Percentiles rank a stretch among this genome's conserved stretches.
These are phyloP conservation scores for Meyerozyma guilliermondii DNA, from an alignment of 1,139 yeast genomes.

Conservation along the genomic window DNA sequence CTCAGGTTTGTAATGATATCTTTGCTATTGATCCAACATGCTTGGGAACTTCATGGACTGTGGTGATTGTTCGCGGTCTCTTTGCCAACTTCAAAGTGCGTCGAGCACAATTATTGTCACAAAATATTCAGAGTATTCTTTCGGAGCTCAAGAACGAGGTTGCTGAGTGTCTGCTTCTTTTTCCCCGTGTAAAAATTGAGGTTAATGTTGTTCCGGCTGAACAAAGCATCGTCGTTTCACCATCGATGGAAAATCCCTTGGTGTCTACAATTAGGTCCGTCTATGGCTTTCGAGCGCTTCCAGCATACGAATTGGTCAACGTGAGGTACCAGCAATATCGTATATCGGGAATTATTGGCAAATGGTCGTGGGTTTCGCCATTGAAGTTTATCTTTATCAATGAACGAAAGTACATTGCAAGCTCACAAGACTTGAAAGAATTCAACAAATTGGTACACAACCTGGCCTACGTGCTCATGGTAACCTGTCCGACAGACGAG, in stretches of 20 bases:
- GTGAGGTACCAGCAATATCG: not conserved
- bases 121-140: not conserved
- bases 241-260: not conserved
- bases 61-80: not conserved
- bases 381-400: not conserved
- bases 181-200: not conserved
- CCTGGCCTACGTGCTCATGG: constrained; percentile 26
- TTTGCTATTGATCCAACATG: not conserved
- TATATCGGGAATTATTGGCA: not conserved
- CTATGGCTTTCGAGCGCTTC: not conserved
- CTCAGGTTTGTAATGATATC: not conserved
- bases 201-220: not conserved
- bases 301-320: not conserved
- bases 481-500: constrained; percentile 32
- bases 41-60: not conserved
- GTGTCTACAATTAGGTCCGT: not conserved
- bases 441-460: constrained; percentile 4
- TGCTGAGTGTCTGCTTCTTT: not conserved
- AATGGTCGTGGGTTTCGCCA: not conserved
- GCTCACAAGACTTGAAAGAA: not conserved
- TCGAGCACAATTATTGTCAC: not conserved
- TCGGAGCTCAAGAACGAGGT: not conserved
- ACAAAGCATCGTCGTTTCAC: not conserved
- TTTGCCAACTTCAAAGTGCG: not conserved
- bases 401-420: not conserved